Percentiles rank a stretch among this genome's conserved stretches.
These are phyloP conservation scores for Penicillium capsulatum DNA, from an alignment of 2,329 filamentous ascomycete species.

Conservation along the genomic window DNA sequence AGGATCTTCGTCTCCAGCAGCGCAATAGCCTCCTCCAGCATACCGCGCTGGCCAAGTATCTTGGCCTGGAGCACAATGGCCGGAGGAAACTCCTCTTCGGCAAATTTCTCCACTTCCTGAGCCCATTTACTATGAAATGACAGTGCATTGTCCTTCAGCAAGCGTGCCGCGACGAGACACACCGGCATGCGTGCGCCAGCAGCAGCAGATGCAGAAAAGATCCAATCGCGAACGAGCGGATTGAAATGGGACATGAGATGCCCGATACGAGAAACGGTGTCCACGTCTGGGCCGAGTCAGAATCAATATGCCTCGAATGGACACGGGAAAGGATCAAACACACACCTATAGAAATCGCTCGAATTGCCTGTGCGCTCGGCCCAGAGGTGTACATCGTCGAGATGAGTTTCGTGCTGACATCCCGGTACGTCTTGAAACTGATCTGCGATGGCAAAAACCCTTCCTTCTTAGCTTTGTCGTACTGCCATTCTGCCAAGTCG, in stretches of 20 bases:
- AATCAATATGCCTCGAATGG: neutral
- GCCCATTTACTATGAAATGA: constrained; percentile 4
- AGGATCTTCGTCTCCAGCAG: constrained; percentile 28
- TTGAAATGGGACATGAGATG: constrained; percentile 6
- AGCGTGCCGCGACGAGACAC: constrained; percentile 11
- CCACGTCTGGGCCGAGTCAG: constrained; percentile 15
- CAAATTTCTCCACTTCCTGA: constrained; percentile 20
- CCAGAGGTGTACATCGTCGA: neutral
- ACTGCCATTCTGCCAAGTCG: neutral
- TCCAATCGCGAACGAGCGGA: constrained; percentile 18
- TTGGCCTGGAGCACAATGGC: constrained; percentile 30
- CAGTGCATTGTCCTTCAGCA: constrained; percentile 3
- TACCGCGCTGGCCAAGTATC: constrained; percentile 21
- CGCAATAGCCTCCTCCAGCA: constrained; percentile 19
- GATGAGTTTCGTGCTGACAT: neutral
- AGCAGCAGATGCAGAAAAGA: constrained; percentile 16
- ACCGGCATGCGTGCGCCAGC: constrained; percentile 22
- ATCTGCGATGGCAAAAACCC: neutral
- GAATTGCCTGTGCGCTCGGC: neutral
- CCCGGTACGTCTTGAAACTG: neutral
- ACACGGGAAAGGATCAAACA: neutral
- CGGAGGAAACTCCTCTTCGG: constrained; percentile 24
- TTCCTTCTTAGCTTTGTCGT: neutral
- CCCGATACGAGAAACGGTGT: constrained; percentile 26
- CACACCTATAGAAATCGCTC: neutral